phyloP scores from a whole-genome alignment of 164 flowering plant genomes.

The Chimonanthus praecox region DNA sequence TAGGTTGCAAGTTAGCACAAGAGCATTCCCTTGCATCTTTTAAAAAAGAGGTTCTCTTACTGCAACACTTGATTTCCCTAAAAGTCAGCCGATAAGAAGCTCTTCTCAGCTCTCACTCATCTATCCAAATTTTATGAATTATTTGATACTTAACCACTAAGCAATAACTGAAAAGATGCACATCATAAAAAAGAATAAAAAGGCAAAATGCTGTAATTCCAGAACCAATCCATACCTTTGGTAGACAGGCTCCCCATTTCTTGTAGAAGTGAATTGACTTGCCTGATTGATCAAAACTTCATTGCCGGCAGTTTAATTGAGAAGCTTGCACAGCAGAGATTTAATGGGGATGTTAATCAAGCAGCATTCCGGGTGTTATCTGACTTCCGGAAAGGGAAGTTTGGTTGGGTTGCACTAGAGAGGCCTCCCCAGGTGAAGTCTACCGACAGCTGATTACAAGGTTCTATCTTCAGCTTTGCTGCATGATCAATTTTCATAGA shows the following conservation, averaged over 20 bases:
- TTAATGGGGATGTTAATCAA: conserved; percentile 78
- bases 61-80: neutral
- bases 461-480: neutral
- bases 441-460: neutral
- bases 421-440: conserved; percentile 57
- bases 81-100: neutral
- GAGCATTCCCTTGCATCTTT: neutral
- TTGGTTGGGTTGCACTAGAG: conserved; percentile 89
- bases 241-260: neutral
- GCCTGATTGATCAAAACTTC: conserved; percentile 4
- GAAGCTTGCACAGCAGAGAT: conserved; percentile 63
- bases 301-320: conserved; percentile 61
- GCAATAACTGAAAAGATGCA: neutral
- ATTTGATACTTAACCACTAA: neutral
- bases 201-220: neutral
- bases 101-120: neutral
- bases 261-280: neutral
- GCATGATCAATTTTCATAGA: no score
- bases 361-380: conserved; percentile 82
- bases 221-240: neutral
- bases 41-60: neutral
- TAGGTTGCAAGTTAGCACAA: neutral
- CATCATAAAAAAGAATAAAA: no score
- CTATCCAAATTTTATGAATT: neutral
- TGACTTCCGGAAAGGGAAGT: conserved; percentile 89